Evolutionary conservation across 495 filamentous ascomycete species (phyloP).

Genomic region (Parachaetomium inaequale): DNA sequence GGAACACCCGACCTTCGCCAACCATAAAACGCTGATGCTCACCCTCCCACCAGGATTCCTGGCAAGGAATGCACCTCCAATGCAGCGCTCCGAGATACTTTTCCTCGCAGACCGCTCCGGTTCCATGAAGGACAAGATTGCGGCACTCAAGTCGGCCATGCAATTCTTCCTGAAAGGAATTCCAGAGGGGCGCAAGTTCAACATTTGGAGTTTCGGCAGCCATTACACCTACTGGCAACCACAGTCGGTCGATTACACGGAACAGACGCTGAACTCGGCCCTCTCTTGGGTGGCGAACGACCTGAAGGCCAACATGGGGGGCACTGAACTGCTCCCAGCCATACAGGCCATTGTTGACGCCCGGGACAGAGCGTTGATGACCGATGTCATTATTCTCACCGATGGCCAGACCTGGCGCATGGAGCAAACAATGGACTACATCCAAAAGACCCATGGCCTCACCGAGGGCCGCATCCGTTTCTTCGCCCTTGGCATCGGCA

Average conservation of each 20-base stretch:
- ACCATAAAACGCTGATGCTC: slow-evolving; percentile 19
- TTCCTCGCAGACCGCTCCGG: slow-evolving; percentile 21
- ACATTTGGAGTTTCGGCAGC: slow-evolving; percentile 24
- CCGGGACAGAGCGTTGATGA: slow-evolving; percentile 4
- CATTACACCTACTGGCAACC: slow-evolving; percentile 9
- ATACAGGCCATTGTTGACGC: slow-evolving; percentile 11
- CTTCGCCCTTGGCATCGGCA: slow-evolving; percentile 20
- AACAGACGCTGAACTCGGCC: slow-evolving; percentile 7
- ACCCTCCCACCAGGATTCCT: slow-evolving; percentile 15
- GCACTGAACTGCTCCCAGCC: slow-evolving; percentile 20
- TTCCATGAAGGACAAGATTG: slow-evolving; percentile 20
- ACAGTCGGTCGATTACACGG: slow-evolving; percentile 14
- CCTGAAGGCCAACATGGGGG: slow-evolving; percentile 15
- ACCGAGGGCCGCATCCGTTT: slow-evolving; percentile 21
- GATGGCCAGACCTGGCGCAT: slow-evolving; percentile 20
- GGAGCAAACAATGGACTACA: slow-evolving; percentile 15
- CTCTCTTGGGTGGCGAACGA: neutral
- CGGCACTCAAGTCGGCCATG: slow-evolving; percentile 17
- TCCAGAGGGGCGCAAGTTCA: slow-evolving; percentile 16
- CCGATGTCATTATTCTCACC: slow-evolving; percentile 20
- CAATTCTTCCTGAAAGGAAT: slow-evolving; percentile 22
- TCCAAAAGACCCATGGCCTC: neutral
- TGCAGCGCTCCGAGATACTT: slow-evolving; percentile 14
- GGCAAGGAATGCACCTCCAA: neutral
- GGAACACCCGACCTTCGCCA: slow-evolving; percentile 9